Evolutionary conservation across 176 grass and related monocot genomes (phyloP).

Genomic region (Eragrostis curvula): DNA sequence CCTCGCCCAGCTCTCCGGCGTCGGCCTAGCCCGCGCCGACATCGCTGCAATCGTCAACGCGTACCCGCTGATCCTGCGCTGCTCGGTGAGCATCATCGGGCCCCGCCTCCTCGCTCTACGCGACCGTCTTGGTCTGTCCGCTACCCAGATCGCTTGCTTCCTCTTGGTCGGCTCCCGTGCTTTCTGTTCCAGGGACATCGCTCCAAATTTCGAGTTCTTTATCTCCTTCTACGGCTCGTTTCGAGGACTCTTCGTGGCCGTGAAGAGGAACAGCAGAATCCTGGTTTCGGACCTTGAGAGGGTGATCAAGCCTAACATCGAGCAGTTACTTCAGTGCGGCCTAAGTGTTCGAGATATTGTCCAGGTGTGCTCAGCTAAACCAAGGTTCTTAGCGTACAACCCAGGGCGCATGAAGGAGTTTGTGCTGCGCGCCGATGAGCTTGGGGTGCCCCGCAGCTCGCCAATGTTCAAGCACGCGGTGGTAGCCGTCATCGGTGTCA

Average conservation of each 20-base stretch:
- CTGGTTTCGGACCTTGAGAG: neutral
- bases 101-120: conserved; percentile 31
- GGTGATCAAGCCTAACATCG: conserved; percentile 37
- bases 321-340: conserved; percentile 40
- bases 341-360: conserved; percentile 37
- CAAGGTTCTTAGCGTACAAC: neutral
- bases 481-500: neutral
- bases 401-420: neutral
- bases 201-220: conserved; percentile 35
- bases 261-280: neutral
- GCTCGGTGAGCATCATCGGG: neutral
- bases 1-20: conserved; percentile 21
- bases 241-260: conserved; percentile 5
- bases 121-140: conserved; percentile 18
- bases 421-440: conserved; percentile 3
- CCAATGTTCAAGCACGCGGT: conserved; percentile 22
- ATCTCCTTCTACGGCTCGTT: conserved; percentile 10
- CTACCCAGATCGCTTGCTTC: conserved; percentile 29
- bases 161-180: neutral
- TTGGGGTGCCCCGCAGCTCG: conserved; percentile 38
- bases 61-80: conserved; percentile 20
- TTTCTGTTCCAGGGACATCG: conserved; percentile 1
- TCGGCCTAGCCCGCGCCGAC: conserved; percentile 34
- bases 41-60: conserved; percentile 31
- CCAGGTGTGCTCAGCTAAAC: neutral